Base-by-base conservation (phyloP, 2,329 filamentous ascomycete genomes). In the Fusarium euwallaceae region DNA sequence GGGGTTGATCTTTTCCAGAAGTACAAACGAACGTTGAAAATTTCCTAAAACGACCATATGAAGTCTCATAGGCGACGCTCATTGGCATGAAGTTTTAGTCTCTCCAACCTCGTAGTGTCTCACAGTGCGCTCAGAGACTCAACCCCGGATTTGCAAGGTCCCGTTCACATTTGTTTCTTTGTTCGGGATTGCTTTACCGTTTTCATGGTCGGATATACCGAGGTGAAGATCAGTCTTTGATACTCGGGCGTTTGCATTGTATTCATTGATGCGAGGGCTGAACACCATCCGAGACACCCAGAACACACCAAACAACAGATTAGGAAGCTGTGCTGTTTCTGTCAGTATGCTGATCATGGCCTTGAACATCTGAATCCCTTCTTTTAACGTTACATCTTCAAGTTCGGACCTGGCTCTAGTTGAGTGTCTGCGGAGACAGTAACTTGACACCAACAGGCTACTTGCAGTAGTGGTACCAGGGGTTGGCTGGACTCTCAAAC, bases 21-120 rank as follows among this genome's bases (percentile, higher is more conserved):
- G 27, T 12, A 64, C 29, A 48, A 60, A 61, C 43, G 7, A 55
- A 55, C 27, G 12, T 55, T 6, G 29, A 20, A 37, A 37, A 24
- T 20, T 43, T 53, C 53, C 51, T 16, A 60, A 67, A 64, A 53
- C 69, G 56, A 39, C 56, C 43, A n/a, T 51, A 9, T 27, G 16
- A 45, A 72, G 69, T 75, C 65, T 74, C 37, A 56, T 39, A 12
- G 17, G 39, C 51, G 32, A 34, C n/a, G 32, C 24, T 56, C 11
- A 53, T 66, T 69, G 62, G 37, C 59, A 64, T 67, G 55, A 20
- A 27, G 41, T 29, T 16, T 27, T 34, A 32, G 37, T 55, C 51
- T 55, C 48, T 34, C 51, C 27, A n/a, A 36, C 60, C 45, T 63
- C 24, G 34, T 24, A 22, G 36, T 70, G 72, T 67, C 65, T 74